Base-by-base conservation (phyloP, 139 green algal genomes). In the Gonium pectorale region DNA sequence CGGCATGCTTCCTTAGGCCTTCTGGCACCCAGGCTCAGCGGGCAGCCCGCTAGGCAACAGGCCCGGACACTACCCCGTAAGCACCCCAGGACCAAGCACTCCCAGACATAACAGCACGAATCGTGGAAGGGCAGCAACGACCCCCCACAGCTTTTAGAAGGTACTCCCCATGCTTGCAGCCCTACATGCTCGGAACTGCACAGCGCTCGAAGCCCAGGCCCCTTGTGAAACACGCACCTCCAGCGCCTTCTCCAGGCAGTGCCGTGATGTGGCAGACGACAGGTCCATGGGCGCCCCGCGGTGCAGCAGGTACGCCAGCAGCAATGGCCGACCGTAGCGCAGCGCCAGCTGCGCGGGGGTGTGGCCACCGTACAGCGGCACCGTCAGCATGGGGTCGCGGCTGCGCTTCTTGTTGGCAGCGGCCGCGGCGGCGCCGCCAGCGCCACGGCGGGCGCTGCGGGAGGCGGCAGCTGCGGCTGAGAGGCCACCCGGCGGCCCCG, bases 281-380 rank as follows among this genome's bases (percentile, higher is more conserved):
- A 82, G 60, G 75, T 82, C 75, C 41, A 82, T 71, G 21, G 75
- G 75, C 19, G 75, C 75, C 29, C 75, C 75, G 40, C 59, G 59
- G 75, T 82, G 75, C 56, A 82, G 75, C 40, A 82, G 75, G 75
- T 72, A 82, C 40, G 75, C 75, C 59, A 82, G 75, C 75, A 82
- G 59, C 75, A 82, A 59, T 59, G 75, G 75, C 38, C 75, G 44
- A 11, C 73, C 73, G 73, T 81, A 81, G 9, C 72, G 72, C 52
- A 80, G 38, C 29, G 59, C 75, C 59, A 82, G 59, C 75, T 82
- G 75, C 59, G 75, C 75, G 2, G 59, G 59, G 17, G 59, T 82
- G 40, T 82, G 75, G 22, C 75, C 75, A 31, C 75, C 75, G 75
- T 82, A 82, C 75, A 82, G 59, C 27, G 75, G 75, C 19, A 82